These are phyloP conservation scores for Podospora bellae-mahoneyi DNA, from an alignment of 495 filamentous ascomycete species.

Conservation along the genomic window DNA sequence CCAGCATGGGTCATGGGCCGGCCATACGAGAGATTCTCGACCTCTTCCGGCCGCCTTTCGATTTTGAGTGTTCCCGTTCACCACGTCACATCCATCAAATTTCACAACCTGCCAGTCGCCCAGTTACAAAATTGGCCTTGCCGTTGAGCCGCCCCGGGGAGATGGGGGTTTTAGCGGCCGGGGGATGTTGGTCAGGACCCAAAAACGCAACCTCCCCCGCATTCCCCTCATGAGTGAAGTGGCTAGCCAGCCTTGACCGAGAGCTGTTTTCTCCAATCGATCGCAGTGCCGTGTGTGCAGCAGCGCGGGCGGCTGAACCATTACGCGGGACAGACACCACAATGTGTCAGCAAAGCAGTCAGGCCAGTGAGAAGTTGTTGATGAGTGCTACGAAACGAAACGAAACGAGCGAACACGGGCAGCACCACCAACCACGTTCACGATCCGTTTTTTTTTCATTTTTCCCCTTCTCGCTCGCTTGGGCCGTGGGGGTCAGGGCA, in stretches of 20 bases:
- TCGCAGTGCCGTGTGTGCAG: not conserved
- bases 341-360: not conserved
- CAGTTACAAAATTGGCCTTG: not conserved
- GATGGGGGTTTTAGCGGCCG: not conserved
- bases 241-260: not conserved
- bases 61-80: not conserved
- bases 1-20: not conserved
- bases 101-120: not conserved
- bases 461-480: not conserved
- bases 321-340: not conserved
- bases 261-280: slow-evolving; percentile 2
- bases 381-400: not conserved
- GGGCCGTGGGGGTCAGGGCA: slow-evolving; percentile 1
- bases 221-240: not conserved
- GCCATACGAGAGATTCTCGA: slow-evolving; percentile 1
- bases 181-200: not conserved
- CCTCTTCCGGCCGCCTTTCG: slow-evolving; percentile 1
- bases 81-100: not conserved
- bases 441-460: not conserved
- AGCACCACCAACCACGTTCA: not conserved
- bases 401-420: slow-evolving; percentile 1
- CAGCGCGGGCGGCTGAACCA: slow-evolving; percentile 5
- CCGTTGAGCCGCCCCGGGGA: slow-evolving; percentile 1
- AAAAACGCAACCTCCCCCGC: slow-evolving; percentile 7
- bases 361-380: not conserved